These are phyloP conservation scores for Castanea crenata DNA, from an alignment of 306 rosid genomes.

Conservation along the genomic window DNA sequence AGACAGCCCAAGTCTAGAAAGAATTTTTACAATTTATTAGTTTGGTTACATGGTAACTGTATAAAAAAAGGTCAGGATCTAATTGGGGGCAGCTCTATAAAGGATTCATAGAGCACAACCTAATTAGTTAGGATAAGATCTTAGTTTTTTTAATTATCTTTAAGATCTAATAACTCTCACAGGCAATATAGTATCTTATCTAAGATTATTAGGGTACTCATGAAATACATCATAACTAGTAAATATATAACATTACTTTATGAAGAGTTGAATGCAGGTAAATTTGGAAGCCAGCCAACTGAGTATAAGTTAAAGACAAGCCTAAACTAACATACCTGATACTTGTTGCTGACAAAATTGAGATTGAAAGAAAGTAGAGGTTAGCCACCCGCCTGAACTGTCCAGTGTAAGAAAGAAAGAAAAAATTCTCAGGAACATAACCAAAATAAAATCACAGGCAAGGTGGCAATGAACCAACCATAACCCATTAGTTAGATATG, in stretches of 20 bases:
- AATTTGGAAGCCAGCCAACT: background rate
- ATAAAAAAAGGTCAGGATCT: background rate
- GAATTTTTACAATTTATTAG: background rate
- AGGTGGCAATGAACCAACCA: conserved; percentile 13
- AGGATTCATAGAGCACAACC: background rate
- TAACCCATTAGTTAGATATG: conserved; percentile 2
- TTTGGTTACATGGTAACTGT: background rate
- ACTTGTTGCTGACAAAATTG: conserved; percentile 89
- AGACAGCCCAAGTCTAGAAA: background rate
- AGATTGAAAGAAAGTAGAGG: conserved; percentile 90
- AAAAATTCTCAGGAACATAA: conserved; percentile 36
- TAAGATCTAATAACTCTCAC: background rate
- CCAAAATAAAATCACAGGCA: conserved; percentile 18
- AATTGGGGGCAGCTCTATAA: background rate
- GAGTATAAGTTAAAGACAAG: background rate
- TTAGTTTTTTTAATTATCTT: background rate
- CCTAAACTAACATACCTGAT: conserved; percentile 55
- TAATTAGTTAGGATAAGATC: background rate
- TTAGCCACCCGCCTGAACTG: conserved; percentile 99
- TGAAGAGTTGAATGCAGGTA: background rate
- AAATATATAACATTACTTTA: background rate
- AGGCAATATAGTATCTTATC: background rate
- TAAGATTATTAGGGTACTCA: background rate
- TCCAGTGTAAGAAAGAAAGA: conserved; percentile 37
- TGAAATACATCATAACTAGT: background rate